These are phyloP conservation scores for Colletotrichum eleusines DNA, from an alignment of 2,329 filamentous ascomycete species.

Conservation along the genomic window DNA sequence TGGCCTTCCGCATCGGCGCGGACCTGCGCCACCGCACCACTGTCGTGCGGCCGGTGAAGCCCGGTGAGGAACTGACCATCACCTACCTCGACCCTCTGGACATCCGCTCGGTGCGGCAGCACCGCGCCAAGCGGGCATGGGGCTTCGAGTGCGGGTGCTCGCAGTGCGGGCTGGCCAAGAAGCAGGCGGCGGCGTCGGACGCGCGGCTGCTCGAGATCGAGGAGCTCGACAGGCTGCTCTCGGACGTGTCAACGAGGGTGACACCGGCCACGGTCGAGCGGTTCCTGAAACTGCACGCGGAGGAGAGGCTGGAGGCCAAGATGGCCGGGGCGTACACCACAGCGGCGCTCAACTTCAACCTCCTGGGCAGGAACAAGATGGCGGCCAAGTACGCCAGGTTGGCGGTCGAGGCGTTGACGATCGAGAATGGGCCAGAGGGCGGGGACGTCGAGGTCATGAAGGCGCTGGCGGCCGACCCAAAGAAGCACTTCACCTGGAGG, in stretches of 20 bases:
- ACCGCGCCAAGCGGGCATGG: constrained; percentile 51
- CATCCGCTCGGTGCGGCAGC: constrained; percentile 45
- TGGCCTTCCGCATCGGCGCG: constrained; percentile 55
- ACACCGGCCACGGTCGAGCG: constrained; percentile 53
- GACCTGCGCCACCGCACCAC: constrained; percentile 55
- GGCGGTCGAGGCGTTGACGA: constrained; percentile 52
- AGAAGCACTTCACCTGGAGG: constrained; percentile 41
- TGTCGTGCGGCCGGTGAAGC: constrained; percentile 52
- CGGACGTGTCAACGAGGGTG: constrained; percentile 31
- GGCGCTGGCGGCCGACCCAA: constrained; percentile 36
- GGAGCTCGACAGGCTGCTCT: constrained; percentile 46
- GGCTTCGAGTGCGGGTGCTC: constrained; percentile 57
- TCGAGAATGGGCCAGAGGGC: constrained; percentile 37
- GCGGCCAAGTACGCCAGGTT: constrained; percentile 54
- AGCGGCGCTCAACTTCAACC: constrained; percentile 56
- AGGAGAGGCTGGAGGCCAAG: constrained; percentile 54
- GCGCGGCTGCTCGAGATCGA: constrained; percentile 52
- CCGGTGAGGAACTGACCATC: constrained; percentile 59
- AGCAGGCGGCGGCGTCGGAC: constrained; percentile 51
- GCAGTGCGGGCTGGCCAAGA: constrained; percentile 49
- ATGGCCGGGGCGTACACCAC: constrained; percentile 53
- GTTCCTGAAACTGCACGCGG: constrained; percentile 53
- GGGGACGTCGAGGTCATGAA: constrained; percentile 39
- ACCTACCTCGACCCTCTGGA: constrained; percentile 55
- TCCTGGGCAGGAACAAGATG: constrained; percentile 53